A percentile compares a stretch with the other conserved stretches of the same genome.
Conservation (phyloP, 2,329 filamentous ascomycete genomes). For the Colletotrichum scovillei region DNA sequence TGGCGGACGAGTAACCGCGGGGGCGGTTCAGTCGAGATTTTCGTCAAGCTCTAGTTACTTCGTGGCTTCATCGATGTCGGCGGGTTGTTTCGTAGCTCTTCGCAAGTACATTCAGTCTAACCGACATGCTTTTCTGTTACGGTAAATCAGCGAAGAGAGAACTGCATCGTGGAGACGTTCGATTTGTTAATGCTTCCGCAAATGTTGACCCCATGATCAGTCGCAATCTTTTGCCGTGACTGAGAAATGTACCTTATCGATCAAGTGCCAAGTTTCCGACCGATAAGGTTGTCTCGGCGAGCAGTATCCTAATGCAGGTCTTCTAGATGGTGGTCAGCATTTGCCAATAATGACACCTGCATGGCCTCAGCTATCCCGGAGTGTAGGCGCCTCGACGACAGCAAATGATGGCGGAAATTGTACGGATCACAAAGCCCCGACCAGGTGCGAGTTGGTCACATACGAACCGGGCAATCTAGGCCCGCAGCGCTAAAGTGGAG, state of each 20-base stretch:
- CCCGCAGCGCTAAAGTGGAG: neutral
- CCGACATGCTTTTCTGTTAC: neutral
- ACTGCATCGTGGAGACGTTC: neutral
- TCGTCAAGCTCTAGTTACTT: neutral
- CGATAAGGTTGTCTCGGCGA: conserved; percentile 17
- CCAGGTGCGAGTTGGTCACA: neutral
- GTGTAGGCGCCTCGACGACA: neutral
- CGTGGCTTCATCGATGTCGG: neutral
- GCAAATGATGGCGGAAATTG: neutral
- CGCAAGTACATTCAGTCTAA: neutral
- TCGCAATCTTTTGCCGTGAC: neutral
- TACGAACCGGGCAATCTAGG: neutral
- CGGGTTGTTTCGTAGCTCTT: neutral
- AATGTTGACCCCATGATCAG: neutral
- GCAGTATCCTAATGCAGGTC: neutral
- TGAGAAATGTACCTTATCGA: neutral
- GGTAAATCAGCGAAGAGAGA: neutral
- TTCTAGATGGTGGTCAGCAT: conserved; percentile 3
- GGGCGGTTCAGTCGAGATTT: neutral
- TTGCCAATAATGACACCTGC: neutral
- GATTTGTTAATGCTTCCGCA: neutral
- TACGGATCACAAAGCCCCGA: neutral
- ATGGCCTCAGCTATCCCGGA: neutral
- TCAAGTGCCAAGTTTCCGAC: neutral
- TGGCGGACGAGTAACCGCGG: neutral